Percentiles rank a stretch among this genome's conserved stretches.
phyloP scores from a whole-genome alignment of 116 monocot genomes.

The Posidonia oceanica region DNA sequence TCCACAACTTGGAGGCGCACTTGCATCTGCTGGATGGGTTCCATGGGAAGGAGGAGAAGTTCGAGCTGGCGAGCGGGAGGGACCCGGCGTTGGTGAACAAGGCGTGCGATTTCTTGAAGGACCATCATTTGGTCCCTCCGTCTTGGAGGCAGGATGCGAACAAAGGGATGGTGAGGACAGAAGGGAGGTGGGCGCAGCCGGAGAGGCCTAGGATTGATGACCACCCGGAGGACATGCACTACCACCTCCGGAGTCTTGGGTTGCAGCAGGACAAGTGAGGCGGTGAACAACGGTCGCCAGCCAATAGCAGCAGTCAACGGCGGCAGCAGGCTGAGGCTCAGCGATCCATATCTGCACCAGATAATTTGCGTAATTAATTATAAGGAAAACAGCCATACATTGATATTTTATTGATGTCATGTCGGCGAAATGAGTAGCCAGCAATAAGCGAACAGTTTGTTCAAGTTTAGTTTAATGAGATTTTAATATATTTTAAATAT shows the following conservation, averaged over 20 bases:
- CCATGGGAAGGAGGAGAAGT: constrained; percentile 52
- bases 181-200: constrained; percentile 60
- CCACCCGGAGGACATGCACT: constrained; percentile 35
- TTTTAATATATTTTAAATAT: too few relatives aligned
- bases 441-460: too few relatives aligned
- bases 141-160: constrained; percentile 83
- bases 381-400: too few relatives aligned
- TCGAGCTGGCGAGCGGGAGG: constrained; percentile 44
- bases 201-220: constrained; percentile 53
- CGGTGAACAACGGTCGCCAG: too few relatives aligned
- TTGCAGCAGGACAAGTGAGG: too few relatives aligned
- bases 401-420: too few relatives aligned
- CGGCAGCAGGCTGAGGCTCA: too few relatives aligned
- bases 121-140: constrained; percentile 68
- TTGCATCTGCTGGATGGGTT: constrained; percentile 74
- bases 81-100: constrained; percentile 95
- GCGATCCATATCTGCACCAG: not conserved
- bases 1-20: constrained; percentile 74
- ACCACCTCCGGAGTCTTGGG: constrained; percentile 36
- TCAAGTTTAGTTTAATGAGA: too few relatives aligned
- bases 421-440: too few relatives aligned
- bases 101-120: constrained; percentile 70
- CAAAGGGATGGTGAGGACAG: constrained; percentile 54
- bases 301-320: too few relatives aligned
- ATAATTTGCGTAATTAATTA: too few relatives aligned